phyloP scores from a whole-genome alignment of 139 green algal species.

The Asterochloris sp. region DNA sequence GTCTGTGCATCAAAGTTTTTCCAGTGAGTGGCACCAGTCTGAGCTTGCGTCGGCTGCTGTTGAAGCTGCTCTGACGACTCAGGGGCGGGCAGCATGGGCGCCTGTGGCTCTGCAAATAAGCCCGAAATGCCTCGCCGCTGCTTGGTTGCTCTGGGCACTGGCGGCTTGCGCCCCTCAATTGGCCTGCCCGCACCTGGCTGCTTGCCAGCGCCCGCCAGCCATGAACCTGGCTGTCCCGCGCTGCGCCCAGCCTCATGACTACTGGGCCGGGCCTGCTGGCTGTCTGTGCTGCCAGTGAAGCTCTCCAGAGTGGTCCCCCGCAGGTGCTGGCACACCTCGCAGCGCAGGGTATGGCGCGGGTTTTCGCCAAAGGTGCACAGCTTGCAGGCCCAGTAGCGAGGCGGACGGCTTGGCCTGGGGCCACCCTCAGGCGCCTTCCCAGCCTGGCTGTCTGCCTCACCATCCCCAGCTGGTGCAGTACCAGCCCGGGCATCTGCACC shows the following conservation, averaged over 20 bases:
- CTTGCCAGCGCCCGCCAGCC: neutral
- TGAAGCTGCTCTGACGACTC: too few relatives aligned
- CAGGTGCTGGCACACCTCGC: constrained; percentile 21
- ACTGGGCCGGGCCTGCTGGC: too few relatives aligned
- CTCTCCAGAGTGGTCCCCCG: neutral
- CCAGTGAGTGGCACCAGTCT: neutral
- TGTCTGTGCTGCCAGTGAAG: neutral
- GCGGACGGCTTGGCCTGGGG: neutral
- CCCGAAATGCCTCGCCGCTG: neutral
- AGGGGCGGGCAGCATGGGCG: neutral
- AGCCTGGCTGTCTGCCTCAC: neutral
- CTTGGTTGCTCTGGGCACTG: neutral
- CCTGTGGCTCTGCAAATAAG: neutral
- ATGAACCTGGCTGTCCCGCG: neutral
- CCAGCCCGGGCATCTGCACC: neutral
- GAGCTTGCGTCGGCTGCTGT: neutral
- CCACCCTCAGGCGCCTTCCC: neutral
- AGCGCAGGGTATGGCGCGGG: constrained; percentile 12
- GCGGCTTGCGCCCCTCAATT: neutral
- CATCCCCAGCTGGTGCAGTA: neutral
- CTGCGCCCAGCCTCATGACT: too few relatives aligned
- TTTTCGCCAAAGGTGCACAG: constrained; percentile 27
- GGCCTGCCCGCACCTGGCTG: too few relatives aligned
- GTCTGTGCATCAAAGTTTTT: neutral
- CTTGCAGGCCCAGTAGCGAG: constrained; percentile 1